Percentiles rank a stretch among this genome's conserved stretches.
phyloP scores from a whole-genome alignment of 257 asterid species.

The Penstemon eatonii region DNA sequence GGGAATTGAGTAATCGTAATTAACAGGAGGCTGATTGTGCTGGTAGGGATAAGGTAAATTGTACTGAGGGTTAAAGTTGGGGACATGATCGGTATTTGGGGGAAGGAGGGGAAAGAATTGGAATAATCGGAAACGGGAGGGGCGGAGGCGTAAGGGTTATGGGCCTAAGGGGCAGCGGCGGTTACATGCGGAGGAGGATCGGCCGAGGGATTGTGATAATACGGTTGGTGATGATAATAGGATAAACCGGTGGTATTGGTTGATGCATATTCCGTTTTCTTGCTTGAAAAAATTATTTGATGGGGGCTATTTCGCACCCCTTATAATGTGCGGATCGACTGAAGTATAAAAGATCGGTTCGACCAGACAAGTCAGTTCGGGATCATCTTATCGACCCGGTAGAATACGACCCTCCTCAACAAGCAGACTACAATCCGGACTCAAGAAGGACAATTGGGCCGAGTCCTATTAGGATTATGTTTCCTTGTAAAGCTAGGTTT shows the following conservation, averaged over 20 bases:
- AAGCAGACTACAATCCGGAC: no score
- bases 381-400: no score
- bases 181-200: constrained; percentile 29
- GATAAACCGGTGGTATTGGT: constrained; percentile 42
- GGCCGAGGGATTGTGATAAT: constrained; percentile 46
- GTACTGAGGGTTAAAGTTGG: constrained; percentile 47
- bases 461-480: no score
- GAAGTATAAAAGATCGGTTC: no score
- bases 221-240: constrained; percentile 46
- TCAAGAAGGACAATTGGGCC: no score
- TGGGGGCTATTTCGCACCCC: no score
- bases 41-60: constrained; percentile 54
- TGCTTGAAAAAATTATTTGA: not conserved
- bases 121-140: constrained; percentile 49
- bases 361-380: no score
- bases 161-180: constrained; percentile 27
- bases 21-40: constrained; percentile 42
- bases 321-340: no score
- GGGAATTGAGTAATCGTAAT: constrained; percentile 39
- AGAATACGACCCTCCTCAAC: no score
- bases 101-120: constrained; percentile 35
- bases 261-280: constrained; percentile 32
- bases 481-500: no score
- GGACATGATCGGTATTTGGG: constrained; percentile 39
- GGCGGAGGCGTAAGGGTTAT: constrained; percentile 64